Percentiles rank a stretch among this genome's conserved stretches.
These are phyloP conservation scores for Penicillium verrucosum DNA, from an alignment of 2,329 filamentous ascomycete species.

Conservation along the genomic window DNA sequence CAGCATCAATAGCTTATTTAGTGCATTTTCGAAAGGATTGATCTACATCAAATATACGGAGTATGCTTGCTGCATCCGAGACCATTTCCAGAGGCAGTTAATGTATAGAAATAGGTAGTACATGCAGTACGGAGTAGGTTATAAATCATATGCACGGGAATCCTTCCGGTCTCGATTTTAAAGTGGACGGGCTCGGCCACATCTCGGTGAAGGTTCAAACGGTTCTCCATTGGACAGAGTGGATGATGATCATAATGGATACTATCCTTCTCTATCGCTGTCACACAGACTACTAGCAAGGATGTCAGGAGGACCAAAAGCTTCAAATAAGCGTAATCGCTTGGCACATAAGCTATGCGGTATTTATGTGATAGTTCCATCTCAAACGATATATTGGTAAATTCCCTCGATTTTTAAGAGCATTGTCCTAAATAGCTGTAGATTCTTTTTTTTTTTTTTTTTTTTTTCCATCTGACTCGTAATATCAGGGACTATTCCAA, in stretches of 20 bases:
- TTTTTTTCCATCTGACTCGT: background rate
- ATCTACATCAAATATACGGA: background rate
- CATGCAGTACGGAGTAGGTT: background rate
- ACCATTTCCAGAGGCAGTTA: background rate
- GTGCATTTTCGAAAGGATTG: background rate
- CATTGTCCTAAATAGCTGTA: background rate
- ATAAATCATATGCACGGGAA: slow-evolving; percentile 1
- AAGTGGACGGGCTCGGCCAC: background rate
- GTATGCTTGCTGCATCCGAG: background rate
- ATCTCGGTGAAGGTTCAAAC: background rate
- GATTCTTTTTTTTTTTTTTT: too few species aligned
- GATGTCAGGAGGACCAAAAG: background rate
- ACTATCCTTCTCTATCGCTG: background rate
- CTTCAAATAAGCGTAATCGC: background rate
- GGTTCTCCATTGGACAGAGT: background rate
- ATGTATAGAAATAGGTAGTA: background rate
- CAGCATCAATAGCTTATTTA: background rate
- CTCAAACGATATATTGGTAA: background rate
- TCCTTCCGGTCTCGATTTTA: slow-evolving; percentile 1
- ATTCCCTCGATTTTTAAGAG: background rate
- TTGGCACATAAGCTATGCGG: background rate
- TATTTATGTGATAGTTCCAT: background rate
- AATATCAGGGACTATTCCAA: background rate
- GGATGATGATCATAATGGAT: background rate
- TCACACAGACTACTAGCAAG: background rate